Base-by-base conservation (phyloP, 2,329 filamentous ascomycete species). In the Diaporthe sp. region DNA sequence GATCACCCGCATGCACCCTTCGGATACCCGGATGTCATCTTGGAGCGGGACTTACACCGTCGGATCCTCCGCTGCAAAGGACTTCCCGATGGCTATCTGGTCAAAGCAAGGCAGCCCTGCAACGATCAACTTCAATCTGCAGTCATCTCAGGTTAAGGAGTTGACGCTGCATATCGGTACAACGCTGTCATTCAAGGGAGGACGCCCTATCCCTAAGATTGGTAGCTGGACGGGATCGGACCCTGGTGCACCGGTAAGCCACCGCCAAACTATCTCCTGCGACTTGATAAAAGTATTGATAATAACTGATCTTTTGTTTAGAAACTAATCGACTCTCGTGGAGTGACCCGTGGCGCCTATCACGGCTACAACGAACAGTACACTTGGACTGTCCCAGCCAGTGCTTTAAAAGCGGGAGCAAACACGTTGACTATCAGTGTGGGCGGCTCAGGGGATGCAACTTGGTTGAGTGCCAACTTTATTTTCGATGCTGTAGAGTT, bases 71-170 rank as follows among this genome's bases (percentile, higher is more conserved):
- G 77, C 82, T 3, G 78, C 86, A 1, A 82, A 83, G 6, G 84
- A 85, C 17, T 89, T 91, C 75, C 89, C 90, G 2, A 91, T 91
- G 90, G 89, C 89, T 1, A 81, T 90, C 13, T 89, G 89, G 79
- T 87, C 88, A 76, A 81, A 81, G 47, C 82, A 85, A 25, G 89
- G 89, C 76, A 82, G 82, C 22, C 84, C 85, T 1, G 81, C 87
- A 1, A 88, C 85, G 2, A 89, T 91, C 77, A 86, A 85, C 47
- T 90, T 91, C 77, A 84, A 84, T 1, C 81, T 88, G 0, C 82
- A 83, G 0, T 81, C 84, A 13, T 81, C 84, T 0, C 82, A 87
- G 40, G 61, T 67, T 22, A 84, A 83, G 0, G 83, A 84, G 0
- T 86, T 87, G 0, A 90, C 87, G 0, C 82, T 91, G 13, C 84